These are phyloP conservation scores for Lachnellula suecica DNA, from an alignment of 2,329 filamentous ascomycete species.

Conservation along the genomic window DNA sequence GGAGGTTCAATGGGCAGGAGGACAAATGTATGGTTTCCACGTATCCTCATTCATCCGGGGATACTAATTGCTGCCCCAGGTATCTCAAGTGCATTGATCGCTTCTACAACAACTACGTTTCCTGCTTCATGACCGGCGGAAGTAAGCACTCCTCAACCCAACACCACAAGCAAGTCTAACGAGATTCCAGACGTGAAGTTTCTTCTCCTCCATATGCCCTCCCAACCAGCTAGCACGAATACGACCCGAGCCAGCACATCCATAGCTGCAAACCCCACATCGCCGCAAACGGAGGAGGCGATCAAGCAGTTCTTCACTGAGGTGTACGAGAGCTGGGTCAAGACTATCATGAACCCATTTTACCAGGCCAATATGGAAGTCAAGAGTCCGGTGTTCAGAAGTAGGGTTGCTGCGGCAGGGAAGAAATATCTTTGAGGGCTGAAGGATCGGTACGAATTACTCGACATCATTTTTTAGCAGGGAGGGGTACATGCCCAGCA, in stretches of 20 bases:
- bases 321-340: slow-evolving; percentile 95
- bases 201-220: slow-evolving; percentile 86
- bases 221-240: slow-evolving; percentile 42
- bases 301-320: slow-evolving; percentile 93
- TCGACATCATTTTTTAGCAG: background rate
- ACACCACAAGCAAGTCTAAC: slow-evolving; percentile 4
- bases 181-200: slow-evolving; percentile 71
- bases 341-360: slow-evolving; percentile 96
- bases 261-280: slow-evolving; percentile 80
- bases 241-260: slow-evolving; percentile 61
- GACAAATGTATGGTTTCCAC: slow-evolving; percentile 65
- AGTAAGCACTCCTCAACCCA: slow-evolving; percentile 40
- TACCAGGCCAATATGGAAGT: slow-evolving; percentile 85
- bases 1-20: slow-evolving; percentile 90
- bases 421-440: slow-evolving; percentile 76
- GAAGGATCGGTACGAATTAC: background rate
- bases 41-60: background rate
- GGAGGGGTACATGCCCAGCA: background rate
- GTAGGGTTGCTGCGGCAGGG: slow-evolving; percentile 79
- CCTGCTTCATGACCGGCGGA: slow-evolving; percentile 88
- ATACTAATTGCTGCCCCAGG: slow-evolving; percentile 45
- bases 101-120: slow-evolving; percentile 94
- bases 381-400: slow-evolving; percentile 80
- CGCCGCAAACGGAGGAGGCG: slow-evolving; percentile 90
- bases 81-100: slow-evolving; percentile 96